These are phyloP conservation scores for Yamadazyma sp. DNA, from an alignment of 805 yeast species.

Conservation along the genomic window DNA sequence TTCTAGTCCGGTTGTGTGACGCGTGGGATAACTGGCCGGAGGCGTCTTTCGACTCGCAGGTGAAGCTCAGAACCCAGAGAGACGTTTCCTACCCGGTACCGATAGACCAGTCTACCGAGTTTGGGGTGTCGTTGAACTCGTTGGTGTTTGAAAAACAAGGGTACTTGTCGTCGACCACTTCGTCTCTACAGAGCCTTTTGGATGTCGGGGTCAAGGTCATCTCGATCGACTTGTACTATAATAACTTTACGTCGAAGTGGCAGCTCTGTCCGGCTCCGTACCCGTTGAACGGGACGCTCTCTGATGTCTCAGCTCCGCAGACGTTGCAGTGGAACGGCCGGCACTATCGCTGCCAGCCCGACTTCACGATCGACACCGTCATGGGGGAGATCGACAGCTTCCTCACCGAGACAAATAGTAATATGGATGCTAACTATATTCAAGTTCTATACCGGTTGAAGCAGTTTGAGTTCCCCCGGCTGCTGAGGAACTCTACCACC, in stretches of 20 bases:
- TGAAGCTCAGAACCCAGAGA: slow-evolving; percentile 33
- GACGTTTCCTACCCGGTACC: slow-evolving; percentile 33
- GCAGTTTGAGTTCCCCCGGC: slow-evolving; percentile 9
- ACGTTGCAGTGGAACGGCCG: slow-evolving; percentile 27
- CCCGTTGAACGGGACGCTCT: slow-evolving; percentile 24
- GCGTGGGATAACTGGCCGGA: slow-evolving; percentile 19
- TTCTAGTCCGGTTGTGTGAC: background rate
- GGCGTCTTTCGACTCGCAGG: slow-evolving; percentile 9
- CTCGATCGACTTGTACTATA: slow-evolving; percentile 58
- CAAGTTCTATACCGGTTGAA: slow-evolving; percentile 23
- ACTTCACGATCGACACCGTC: slow-evolving; percentile 24
- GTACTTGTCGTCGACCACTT: slow-evolving; percentile 22
- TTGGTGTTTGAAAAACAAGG: slow-evolving; percentile 31
- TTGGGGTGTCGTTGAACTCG: slow-evolving; percentile 33
- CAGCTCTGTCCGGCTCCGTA: slow-evolving; percentile 55
- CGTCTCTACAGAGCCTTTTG: slow-evolving; percentile 28
- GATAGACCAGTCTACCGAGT: slow-evolving; percentile 30
- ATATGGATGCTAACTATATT: slow-evolving; percentile 32
- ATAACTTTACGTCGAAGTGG: slow-evolving; percentile 45
- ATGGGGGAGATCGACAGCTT: slow-evolving; percentile 21
- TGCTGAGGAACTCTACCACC: slow-evolving; percentile 5
- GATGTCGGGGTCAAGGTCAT: slow-evolving; percentile 46
- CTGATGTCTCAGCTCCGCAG: slow-evolving; percentile 11
- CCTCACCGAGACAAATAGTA: slow-evolving; percentile 29
- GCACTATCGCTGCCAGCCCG: slow-evolving; percentile 29